phyloP scores from a whole-genome alignment of 306 rosid genomes.

The Myrica gale region DNA sequence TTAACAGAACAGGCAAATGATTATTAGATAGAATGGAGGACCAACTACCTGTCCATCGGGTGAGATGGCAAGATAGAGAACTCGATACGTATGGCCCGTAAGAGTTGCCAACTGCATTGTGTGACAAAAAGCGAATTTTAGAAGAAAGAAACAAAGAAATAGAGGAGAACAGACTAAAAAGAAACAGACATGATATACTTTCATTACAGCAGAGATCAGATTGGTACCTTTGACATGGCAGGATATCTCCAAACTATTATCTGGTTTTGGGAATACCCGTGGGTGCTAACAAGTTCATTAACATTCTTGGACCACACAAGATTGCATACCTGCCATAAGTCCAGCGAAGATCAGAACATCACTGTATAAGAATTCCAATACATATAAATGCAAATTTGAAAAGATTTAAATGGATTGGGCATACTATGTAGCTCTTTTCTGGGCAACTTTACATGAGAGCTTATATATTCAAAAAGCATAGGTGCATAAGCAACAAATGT shows the following conservation, averaged over 20 bases:
- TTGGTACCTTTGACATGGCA: conserved; percentile 85
- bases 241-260: conserved; percentile 99
- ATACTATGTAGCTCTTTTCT: neutral
- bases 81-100: conserved; percentile 90
- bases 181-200: neutral
- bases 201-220: conserved; percentile 14
- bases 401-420: neutral
- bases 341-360: conserved; percentile 24
- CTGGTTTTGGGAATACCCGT: conserved; percentile 97
- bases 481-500: neutral
- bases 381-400: neutral
- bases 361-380: neutral
- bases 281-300: conserved; percentile 96
- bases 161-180: neutral
- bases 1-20: neutral
- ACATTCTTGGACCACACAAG: conserved; percentile 99
- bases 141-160: neutral
- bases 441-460: neutral
- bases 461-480: neutral
- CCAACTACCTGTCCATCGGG: conserved; percentile 91
- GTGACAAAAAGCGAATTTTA: conserved; percentile 26
- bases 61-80: conserved; percentile 95
- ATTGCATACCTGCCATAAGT: conserved; percentile 78
- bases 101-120: conserved; percentile 78
- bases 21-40: conserved; percentile 4